Percentiles rank a stretch among this genome's conserved stretches.
These are phyloP conservation scores for Novakomyces olei DNA, from an alignment of 805 yeast species.

Conservation along the genomic window DNA sequence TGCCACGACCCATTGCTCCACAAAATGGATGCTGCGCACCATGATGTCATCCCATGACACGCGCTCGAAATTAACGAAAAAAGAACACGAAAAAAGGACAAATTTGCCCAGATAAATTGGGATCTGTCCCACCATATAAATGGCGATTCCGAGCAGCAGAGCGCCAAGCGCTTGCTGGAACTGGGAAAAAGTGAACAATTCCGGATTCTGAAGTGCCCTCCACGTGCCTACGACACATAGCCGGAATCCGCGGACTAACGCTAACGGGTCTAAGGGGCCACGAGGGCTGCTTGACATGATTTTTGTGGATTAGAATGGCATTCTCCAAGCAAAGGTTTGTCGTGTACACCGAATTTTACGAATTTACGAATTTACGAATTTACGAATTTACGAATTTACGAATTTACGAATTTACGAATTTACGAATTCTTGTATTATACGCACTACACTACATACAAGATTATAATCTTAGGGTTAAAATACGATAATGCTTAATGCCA, in stretches of 20 bases:
- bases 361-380: too few relatives aligned
- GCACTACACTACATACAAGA: too few relatives aligned
- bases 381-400: too few relatives aligned
- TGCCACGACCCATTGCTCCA: neutral
- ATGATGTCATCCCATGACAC: neutral
- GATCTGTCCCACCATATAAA: neutral
- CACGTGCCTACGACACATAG: neutral
- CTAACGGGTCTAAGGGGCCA: too few relatives aligned
- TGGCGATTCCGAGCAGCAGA: neutral
- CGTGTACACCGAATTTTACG: too few relatives aligned
- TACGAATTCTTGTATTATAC: too few relatives aligned
- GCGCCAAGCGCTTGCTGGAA: neutral
- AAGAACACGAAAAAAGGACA: neutral
- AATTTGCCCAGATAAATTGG: neutral
- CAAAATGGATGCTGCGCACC: neutral
- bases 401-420: too few relatives aligned
- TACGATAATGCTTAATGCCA: too few relatives aligned
- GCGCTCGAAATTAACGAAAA: neutral
- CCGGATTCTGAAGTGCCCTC: neutral
- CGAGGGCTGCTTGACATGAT: too few relatives aligned
- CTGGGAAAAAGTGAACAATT: neutral
- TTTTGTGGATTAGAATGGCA: too few relatives aligned
- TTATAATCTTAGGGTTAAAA: too few relatives aligned
- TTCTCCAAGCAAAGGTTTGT: too few relatives aligned
- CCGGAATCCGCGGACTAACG: neutral